phyloP scores from a whole-genome alignment of 2,329 filamentous ascomycete species.

The Xylaria sp. region DNA sequence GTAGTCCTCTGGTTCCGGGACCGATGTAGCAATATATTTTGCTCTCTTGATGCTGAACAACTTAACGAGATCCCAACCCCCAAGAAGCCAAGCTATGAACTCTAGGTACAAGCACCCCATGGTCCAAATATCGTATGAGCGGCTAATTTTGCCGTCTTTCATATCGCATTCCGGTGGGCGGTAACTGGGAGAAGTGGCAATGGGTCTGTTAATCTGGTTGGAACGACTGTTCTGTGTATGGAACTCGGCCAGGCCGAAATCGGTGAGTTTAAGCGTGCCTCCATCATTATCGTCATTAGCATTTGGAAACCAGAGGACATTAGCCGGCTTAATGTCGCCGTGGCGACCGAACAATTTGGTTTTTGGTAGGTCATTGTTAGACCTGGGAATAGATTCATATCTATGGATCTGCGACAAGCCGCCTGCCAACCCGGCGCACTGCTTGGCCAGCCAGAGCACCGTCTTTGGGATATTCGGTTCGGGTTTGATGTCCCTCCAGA shows the following conservation, averaged over 20 bases:
- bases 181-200: not conserved
- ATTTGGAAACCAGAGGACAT: not conserved
- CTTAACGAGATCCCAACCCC: constrained; percentile 2
- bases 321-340: not conserved
- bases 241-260: not conserved
- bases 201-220: not conserved
- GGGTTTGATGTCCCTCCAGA: not conserved
- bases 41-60: too few species aligned
- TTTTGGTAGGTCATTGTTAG: too few species aligned
- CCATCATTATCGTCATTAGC: not conserved
- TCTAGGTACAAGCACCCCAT: constrained; percentile 1
- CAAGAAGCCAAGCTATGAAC: constrained; percentile 1
- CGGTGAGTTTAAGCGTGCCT: not conserved
- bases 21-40: too few species aligned
- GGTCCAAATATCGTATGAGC: not conserved
- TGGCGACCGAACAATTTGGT: not conserved
- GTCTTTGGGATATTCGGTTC: not conserved
- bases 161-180: not conserved
- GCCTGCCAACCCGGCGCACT: not conserved
- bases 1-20: too few species aligned
- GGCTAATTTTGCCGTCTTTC: not conserved
- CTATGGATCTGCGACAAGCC: not conserved
- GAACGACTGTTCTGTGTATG: not conserved
- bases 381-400: not conserved
- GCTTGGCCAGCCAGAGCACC: not conserved